Base-by-base conservation (phyloP, 164 flowering plant species). In the Chimonanthus salicifolius region DNA sequence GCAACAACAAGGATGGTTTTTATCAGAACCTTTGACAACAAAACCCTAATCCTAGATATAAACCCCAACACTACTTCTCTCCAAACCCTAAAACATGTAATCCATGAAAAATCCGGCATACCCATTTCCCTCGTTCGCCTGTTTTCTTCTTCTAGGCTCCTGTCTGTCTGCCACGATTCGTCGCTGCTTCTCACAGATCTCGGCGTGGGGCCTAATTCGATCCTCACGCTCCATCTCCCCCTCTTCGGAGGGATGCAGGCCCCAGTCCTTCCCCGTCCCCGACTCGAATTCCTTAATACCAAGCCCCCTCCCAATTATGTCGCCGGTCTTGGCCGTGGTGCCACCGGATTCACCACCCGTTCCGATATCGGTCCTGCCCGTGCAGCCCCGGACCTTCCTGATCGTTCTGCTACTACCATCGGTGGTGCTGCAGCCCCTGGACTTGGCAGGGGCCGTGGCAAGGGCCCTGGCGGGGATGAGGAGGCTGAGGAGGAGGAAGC, bases 311-410 rank as follows among this genome's bases (percentile, higher is more conserved):
- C 93, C 8, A 94, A 94, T 58, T 94, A 94, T 74, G 99, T 93
- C 2, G 98, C 98, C 2, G 99, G 99, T 9, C 82, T 94, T 2
- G 99, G 99, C 6, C 95, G 99, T 78, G 99, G 97, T 62, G 99
- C 99, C 49, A 94, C 98, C 3, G 99, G 98, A 0, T 94, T 94
- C 84, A 94, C 99, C 49, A 94, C 99, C 49, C 88, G 98, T 58
- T 94, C 99, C 6, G 98, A 94, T 84, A 94, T 94, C 49, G 99
- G 99, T 3, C 99, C 97, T 0, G 98, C 99, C 5, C 82, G 97
- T 5, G 97, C 99, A 5, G 97, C 97, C 0, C 97, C 98, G 0
- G 97, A 94, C 75, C 83, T 94, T 1, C 99, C 98, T 0, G 97
- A 92, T 64, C 73, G 97, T 10, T 86, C 94, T 4, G 88, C 91